phyloP scores from a whole-genome alignment of 257 asterid genomes.

The Marsdenia floribunda region DNA sequence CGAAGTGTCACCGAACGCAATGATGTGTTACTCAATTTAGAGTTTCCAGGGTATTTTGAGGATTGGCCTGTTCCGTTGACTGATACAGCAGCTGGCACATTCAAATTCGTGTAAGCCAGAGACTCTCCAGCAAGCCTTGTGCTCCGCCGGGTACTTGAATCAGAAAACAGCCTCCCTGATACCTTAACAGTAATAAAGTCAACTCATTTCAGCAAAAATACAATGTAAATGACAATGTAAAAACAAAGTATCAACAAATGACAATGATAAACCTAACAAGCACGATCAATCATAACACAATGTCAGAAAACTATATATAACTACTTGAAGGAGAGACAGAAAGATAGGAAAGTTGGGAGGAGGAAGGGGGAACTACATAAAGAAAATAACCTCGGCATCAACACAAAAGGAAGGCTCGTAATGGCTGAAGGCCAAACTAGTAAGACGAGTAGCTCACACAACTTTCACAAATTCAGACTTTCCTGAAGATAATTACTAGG shows the following conservation, averaged over 20 bases:
- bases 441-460: background rate
- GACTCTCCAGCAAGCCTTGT: constrained; percentile 88
- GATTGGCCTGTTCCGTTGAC: constrained; percentile 68
- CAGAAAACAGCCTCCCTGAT: constrained; percentile 92
- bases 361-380: background rate
- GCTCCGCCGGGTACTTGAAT: constrained; percentile 91
- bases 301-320: background rate
- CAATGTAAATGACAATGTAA: background rate
- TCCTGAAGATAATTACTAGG: background rate
- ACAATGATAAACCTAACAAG: background rate
- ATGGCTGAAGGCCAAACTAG: background rate
- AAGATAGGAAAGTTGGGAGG: background rate
- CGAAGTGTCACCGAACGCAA: constrained; percentile 64
- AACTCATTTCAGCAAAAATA: constrained; percentile 17
- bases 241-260: background rate
- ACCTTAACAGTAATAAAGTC: constrained; percentile 47
- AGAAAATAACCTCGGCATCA: background rate
- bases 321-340: background rate
- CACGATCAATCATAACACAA: background rate
- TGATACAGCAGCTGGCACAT: constrained; percentile 38
- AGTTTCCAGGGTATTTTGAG: constrained; percentile 58
- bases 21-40: constrained; percentile 52
- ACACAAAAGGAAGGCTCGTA: background rate
- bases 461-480: background rate
- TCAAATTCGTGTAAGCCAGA: constrained; percentile 39